Base-by-base conservation (phyloP, 2,329 filamentous ascomycete genomes). In the Penicillium sclerotiorum region DNA sequence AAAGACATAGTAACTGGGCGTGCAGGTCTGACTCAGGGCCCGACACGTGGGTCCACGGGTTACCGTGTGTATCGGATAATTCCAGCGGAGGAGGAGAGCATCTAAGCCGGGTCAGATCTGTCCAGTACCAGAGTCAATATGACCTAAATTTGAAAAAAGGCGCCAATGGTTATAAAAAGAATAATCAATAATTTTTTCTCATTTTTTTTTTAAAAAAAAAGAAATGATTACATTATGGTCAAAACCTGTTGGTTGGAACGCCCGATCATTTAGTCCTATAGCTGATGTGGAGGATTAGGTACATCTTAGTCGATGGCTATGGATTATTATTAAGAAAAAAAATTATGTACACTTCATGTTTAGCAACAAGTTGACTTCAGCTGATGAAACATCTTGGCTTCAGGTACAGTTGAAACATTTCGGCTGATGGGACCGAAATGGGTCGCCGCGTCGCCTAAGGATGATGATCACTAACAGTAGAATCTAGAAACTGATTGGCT, bases 11-110 rank as follows among this genome's bases (percentile, higher is more conserved):
- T 37, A 33, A n/a, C 28, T 35, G 47, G 53, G 52, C 47, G 46
- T 53, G 21, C 43, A 41, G 35, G 39, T 53, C 52, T 56, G 54
- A 59, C 50, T 56, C 50, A 52, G 46, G 50, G 35, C 41, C 39
- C n/a, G n/a, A n/a, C n/a, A n/a, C n/a, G n/a, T n/a, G n/a, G n/a
- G n/a, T 47, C 23, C 42, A 35, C 30, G 42, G 25, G 32, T 28
- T 18, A 5, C 8, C n/a, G 25, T 23, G 37, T 12, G 23, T 41
- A 18, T 27, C 9, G 22, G n/a, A 36, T 36, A 8, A 36, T 20
- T 36, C 33, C 12, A 13, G 6, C 5, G 21, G 15, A 37, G 4
- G 3, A 18, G 35, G 21, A 20, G 13, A 38, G 18, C 12, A 23
- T 18, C 5, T 21, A 38, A 36, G 11, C 33, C 6, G 8, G 33